phyloP scores from a whole-genome alignment of 2,329 filamentous ascomycete species.

The Talaromyces sp. region DNA sequence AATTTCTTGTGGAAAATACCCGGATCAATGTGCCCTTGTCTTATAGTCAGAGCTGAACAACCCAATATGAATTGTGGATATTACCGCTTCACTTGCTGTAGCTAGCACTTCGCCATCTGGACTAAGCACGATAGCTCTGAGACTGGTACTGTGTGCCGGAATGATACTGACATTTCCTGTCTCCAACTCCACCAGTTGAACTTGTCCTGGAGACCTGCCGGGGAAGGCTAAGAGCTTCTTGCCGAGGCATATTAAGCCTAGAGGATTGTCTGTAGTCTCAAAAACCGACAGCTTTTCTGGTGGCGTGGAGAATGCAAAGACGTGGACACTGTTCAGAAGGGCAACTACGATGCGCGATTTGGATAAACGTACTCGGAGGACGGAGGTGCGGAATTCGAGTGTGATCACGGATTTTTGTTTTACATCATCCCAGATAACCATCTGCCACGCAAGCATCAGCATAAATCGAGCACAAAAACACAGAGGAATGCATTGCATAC shows the following conservation, averaged over 20 bases:
- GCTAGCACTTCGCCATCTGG: slow-evolving; percentile 75
- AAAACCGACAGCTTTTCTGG: slow-evolving; percentile 68
- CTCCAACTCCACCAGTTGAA: slow-evolving; percentile 75
- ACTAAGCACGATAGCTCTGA: slow-evolving; percentile 76
- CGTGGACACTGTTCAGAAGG: slow-evolving; percentile 72
- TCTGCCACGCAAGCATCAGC: slow-evolving; percentile 25
- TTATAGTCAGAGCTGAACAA: slow-evolving; percentile 18
- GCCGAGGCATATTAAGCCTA: slow-evolving; percentile 74
- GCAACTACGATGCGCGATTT: slow-evolving; percentile 73
- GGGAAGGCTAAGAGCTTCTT: slow-evolving; percentile 73
- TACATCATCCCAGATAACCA: slow-evolving; percentile 87
- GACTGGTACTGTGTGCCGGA: slow-evolving; percentile 73
- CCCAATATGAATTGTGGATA: slow-evolving; percentile 10
- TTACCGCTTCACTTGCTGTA: slow-evolving; percentile 76
- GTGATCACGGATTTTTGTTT: slow-evolving; percentile 69
- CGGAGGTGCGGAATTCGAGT: slow-evolving; percentile 71
- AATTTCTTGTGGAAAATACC: slow-evolving; percentile 74
- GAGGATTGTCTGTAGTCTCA: slow-evolving; percentile 78
- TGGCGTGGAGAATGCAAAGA: slow-evolving; percentile 72
- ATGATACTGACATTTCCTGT: slow-evolving; percentile 87
- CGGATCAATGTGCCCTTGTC: slow-evolving; percentile 75
- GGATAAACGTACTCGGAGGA: slow-evolving; percentile 73
- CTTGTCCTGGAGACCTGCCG: slow-evolving; percentile 79
- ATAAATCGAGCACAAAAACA: neutral
- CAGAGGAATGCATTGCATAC: slow-evolving; percentile 35